Percentiles rank a stretch among this genome's conserved stretches.
Evolutionary conservation across 305 asterid genomes (phyloP).

Genomic region (Monarda citriodora): DNA sequence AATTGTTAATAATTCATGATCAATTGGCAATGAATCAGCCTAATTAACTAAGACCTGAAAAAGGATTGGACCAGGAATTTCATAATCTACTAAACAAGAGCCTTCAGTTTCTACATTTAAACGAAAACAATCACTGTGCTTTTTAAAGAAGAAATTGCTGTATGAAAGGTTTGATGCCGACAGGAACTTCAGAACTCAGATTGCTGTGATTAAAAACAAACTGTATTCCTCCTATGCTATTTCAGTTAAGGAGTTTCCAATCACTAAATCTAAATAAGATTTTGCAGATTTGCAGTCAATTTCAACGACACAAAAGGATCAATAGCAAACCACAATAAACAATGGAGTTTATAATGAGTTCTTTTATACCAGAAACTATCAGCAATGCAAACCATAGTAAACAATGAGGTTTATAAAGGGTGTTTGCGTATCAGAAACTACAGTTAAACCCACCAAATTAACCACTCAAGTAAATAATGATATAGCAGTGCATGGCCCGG

Average conservation of each 20-base stretch:
- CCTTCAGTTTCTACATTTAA: not conserved
- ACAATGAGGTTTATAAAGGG: too few species aligned
- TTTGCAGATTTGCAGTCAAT: too few species aligned
- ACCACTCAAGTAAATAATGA: not conserved
- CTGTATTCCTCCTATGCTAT: too few species aligned
- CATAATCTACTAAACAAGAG: too few species aligned
- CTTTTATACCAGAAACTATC: not conserved
- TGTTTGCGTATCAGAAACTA: not conserved
- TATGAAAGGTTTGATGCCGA: not conserved
- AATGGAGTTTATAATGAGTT: too few species aligned
- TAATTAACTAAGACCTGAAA: not conserved
- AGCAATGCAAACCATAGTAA: not conserved
- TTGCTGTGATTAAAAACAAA: too few species aligned
- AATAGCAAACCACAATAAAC: too few species aligned
- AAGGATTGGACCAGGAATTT: too few species aligned
- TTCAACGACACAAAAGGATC: too few species aligned
- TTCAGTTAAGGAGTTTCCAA: too few species aligned
- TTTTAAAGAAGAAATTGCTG: not conserved
- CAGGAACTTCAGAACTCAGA: not conserved
- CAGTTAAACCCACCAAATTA: not conserved
- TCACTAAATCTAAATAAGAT: too few species aligned
- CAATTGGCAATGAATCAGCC: not conserved
- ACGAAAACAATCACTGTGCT: too few species aligned
- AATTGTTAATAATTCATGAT: not conserved
- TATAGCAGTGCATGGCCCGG: not conserved